Percentiles rank a stretch among this genome's conserved stretches.
These are phyloP conservation scores for Seiridium cupressi DNA, from an alignment of 2,329 filamentous ascomycete genomes.

Conservation along the genomic window DNA sequence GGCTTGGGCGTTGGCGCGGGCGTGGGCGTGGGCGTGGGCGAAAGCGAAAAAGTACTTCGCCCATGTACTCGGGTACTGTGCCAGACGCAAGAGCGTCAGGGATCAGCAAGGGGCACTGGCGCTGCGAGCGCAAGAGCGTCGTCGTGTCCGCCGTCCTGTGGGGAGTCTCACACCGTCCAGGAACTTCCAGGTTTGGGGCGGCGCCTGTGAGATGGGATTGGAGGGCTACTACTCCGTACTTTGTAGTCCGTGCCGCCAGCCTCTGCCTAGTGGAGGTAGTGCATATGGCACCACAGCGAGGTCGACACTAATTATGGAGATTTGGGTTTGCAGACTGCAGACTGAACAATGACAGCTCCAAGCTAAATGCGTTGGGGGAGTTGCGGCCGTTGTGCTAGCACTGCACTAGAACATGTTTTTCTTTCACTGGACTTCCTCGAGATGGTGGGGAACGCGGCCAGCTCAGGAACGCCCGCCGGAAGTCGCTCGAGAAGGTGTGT, in stretches of 20 bases:
- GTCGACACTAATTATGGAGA: neutral
- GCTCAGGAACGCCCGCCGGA: neutral
- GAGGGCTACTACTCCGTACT: neutral
- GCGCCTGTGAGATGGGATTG: conserved; percentile 3
- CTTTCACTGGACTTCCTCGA: conserved; percentile 8
- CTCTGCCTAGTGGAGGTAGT: neutral
- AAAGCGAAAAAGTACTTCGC: neutral
- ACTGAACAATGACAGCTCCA: conserved; percentile 5
- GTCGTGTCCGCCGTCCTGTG: conserved; percentile 1
- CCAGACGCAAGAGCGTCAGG: neutral
- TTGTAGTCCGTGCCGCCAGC: neutral
- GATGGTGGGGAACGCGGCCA: neutral
- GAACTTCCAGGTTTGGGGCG: conserved; percentile 5
- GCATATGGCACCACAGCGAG: neutral
- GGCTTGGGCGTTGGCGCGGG: too few species aligned
- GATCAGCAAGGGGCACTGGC: neutral
- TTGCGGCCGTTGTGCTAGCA: conserved; percentile 9
- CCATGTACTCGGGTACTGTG: neutral
- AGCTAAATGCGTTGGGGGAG: neutral
- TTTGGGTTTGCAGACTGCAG: neutral
- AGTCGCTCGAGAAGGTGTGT: neutral
- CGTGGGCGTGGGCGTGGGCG: neutral
- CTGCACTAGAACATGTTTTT: conserved; percentile 7
- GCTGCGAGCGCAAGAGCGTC: neutral
- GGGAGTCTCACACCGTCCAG: conserved; percentile 3